Evolutionary conservation across 306 rosid genomes (phyloP).

Genomic region (Pyrus communis): DNA sequence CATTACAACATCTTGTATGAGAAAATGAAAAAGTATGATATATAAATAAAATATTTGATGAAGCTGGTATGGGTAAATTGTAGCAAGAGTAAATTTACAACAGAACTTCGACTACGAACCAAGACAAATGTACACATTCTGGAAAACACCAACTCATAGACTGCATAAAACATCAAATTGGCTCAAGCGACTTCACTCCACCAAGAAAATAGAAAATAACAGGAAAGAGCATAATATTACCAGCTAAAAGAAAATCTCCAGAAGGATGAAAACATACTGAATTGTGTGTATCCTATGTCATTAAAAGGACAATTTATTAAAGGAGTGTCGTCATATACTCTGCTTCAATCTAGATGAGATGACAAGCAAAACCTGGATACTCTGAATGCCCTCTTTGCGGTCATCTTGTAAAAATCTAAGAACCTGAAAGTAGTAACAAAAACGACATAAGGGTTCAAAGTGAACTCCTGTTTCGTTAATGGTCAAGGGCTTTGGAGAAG

Average conservation of each 20-base stretch:
- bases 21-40: neutral
- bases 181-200: neutral
- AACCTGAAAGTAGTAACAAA: slow-evolving; percentile 39
- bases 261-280: slow-evolving; percentile 89
- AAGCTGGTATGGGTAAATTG: neutral
- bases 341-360: slow-evolving; percentile 17
- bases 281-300: slow-evolving; percentile 78
- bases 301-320: neutral
- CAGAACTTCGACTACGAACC: neutral
- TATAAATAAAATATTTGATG: neutral
- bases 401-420: slow-evolving; percentile 75
- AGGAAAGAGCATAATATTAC: slow-evolving; percentile 26
- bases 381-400: slow-evolving; percentile 84
- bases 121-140: neutral
- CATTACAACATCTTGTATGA: neutral
- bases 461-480: neutral
- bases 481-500: slow-evolving; percentile 6
- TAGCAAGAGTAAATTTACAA: neutral
- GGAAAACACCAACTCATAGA: slow-evolving; percentile 1
- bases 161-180: neutral
- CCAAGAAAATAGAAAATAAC: neutral
- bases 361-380: slow-evolving; percentile 63
- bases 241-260: slow-evolving; percentile 86
- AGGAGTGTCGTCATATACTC: neutral
- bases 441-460: neutral